Conservation (phyloP, 169 alveolate species). For the Cryptosporidium felis region DNA sequence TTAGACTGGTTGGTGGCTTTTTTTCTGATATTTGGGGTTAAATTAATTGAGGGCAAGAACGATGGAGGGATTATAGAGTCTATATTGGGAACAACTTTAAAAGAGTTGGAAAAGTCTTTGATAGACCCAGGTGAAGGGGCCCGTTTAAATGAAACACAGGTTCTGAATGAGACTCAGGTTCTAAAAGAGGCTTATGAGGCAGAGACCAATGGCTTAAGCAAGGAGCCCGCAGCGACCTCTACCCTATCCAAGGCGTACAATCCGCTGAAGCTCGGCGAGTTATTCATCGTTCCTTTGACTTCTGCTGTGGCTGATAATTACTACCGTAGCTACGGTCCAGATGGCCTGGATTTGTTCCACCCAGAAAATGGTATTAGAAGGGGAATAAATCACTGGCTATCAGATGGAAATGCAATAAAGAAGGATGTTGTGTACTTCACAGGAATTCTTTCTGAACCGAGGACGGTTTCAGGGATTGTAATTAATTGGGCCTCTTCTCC, state of each 20-base stretch:
- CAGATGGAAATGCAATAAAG: conserved; percentile 65
- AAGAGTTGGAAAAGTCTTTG: conserved; percentile 24
- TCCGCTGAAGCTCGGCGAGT: conserved; percentile 58
- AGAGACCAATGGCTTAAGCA: neutral
- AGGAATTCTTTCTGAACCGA: conserved; percentile 63
- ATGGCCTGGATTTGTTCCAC: conserved; percentile 36
- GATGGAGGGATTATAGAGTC: conserved; percentile 61
- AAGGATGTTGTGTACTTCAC: conserved; percentile 53
- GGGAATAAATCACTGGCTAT: conserved; percentile 65
- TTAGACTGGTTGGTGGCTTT: conserved; percentile 42
- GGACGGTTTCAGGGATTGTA: conserved; percentile 67
- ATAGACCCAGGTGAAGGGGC: neutral
- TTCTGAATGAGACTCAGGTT: conserved; percentile 10
- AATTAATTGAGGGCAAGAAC: conserved; percentile 38
- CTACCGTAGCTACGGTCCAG: conserved; percentile 57
- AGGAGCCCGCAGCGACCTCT: conserved; percentile 40
- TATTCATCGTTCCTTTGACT: conserved; percentile 54
- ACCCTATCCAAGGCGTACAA: conserved; percentile 53
- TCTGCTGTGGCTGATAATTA: conserved; percentile 61
- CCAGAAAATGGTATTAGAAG: conserved; percentile 71
- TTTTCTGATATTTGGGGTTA: conserved; percentile 28
- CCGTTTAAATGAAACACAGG: conserved; percentile 3
- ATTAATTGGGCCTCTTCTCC: conserved; percentile 72
- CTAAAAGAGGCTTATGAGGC: conserved; percentile 52
- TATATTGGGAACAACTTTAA: conserved; percentile 41